Conservation (phyloP, 768 basidiomycete genomes). For the Auriscalpium orientale region DNA sequence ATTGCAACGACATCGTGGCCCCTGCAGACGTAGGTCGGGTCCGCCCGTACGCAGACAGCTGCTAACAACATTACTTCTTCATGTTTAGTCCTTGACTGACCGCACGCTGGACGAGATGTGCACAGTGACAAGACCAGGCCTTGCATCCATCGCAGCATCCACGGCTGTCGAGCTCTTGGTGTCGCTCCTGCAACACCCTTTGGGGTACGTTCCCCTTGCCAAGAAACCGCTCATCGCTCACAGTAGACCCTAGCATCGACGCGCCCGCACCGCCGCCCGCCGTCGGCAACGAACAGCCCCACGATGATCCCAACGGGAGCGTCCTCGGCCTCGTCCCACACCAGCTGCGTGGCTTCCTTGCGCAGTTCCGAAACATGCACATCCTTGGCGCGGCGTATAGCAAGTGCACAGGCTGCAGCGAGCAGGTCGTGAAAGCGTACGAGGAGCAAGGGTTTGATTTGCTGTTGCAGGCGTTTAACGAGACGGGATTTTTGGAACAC, state of each 20-base stretch:
- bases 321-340: constrained; percentile 89
- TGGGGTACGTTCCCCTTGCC: constrained; percentile 45
- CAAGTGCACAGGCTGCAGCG: constrained; percentile 86
- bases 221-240: not conserved
- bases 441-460: constrained; percentile 72
- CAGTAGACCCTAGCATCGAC: constrained; percentile 33
- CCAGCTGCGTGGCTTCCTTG: constrained; percentile 85
- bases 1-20: constrained; percentile 96
- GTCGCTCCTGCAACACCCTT: constrained; percentile 82
- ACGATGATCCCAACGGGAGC: constrained; percentile 26
- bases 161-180: constrained; percentile 90
- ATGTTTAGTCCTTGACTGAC: constrained; percentile 62
- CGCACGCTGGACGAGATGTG: constrained; percentile 98
- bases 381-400: constrained; percentile 85
- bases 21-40: constrained; percentile 70
- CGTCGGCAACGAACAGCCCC: constrained; percentile 21
- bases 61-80: too few species aligned
- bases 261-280: constrained; percentile 64
- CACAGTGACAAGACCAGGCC: constrained; percentile 91
- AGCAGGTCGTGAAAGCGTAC: constrained; percentile 80
- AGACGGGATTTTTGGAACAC: constrained; percentile 64
- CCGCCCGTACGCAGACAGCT: too few species aligned
- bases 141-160: constrained; percentile 88
- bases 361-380: constrained; percentile 76
- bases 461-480: constrained; percentile 77